A percentile compares a stretch with the other conserved stretches of the same genome.
phyloP scores from a whole-genome alignment of 371 early-diverging fungal species.

The Mucor mucedo region DNA sequence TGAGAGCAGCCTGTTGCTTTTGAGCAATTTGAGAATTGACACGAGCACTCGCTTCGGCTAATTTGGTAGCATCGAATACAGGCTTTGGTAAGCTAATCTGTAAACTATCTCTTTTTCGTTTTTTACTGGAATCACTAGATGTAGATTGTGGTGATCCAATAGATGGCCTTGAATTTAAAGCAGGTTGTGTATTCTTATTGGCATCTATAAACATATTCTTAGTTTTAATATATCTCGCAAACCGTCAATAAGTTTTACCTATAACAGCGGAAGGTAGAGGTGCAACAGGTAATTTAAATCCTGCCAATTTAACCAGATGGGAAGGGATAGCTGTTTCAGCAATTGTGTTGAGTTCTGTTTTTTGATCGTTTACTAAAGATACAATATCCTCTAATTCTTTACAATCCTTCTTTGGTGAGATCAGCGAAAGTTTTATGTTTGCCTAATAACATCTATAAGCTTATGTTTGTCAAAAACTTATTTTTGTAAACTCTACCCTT shows the following conservation, averaged over 20 bases:
- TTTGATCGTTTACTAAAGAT: conserved; percentile 41
- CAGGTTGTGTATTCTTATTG: conserved; percentile 7
- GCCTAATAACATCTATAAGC: no score
- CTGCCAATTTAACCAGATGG: conserved; percentile 61
- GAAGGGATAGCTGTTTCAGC: conserved; percentile 38
- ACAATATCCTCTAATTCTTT: conserved; percentile 43
- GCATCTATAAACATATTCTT: conserved; percentile 4
- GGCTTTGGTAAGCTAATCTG: conserved; percentile 48
- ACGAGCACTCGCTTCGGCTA: conserved; percentile 33
- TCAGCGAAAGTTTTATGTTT: conserved; percentile 54
- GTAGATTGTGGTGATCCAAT: conserved; percentile 37
- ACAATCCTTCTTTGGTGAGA: conserved; percentile 44
- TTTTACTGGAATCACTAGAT: conserved; percentile 33
- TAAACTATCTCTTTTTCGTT: conserved; percentile 49
- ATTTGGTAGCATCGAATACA: conserved; percentile 44
- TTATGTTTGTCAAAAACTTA: no score
- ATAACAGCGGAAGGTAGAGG: not conserved
- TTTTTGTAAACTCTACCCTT: no score
- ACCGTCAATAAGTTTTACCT: not conserved
- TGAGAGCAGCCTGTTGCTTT: conserved; percentile 19
- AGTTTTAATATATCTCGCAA: no score
- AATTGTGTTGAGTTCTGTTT: conserved; percentile 47
- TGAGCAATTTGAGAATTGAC: conserved; percentile 27
- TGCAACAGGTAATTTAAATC: conserved; percentile 56
- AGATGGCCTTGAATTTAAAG: not conserved